Evolutionary conservation across 352 stramenopile genomes (phyloP).

Genomic region (Halophytophthora batemanensis): DNA sequence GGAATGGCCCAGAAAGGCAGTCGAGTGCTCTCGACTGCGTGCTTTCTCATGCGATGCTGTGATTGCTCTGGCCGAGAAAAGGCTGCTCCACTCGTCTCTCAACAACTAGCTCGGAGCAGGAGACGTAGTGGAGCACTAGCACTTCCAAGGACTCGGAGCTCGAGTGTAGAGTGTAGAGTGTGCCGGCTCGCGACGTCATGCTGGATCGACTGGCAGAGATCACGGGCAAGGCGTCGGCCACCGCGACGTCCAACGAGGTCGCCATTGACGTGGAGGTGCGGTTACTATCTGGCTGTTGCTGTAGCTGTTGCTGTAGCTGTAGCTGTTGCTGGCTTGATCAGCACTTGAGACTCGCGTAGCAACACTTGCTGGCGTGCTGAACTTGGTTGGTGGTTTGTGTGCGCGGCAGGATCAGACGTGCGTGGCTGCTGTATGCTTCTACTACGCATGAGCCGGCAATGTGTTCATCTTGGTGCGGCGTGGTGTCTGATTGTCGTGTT

Average conservation of each 20-base stretch:
- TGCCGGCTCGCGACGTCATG: too few species aligned
- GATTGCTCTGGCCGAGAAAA: constrained; percentile 4
- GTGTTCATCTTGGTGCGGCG: background rate
- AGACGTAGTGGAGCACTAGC: background rate
- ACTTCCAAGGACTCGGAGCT: constrained; percentile 2
- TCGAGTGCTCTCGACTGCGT: too few species aligned
- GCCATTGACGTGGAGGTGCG: constrained; percentile 67
- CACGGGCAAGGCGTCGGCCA: constrained; percentile 41
- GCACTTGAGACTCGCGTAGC: too few species aligned
- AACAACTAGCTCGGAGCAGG: background rate
- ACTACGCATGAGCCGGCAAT: background rate
- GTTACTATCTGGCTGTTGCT: background rate
- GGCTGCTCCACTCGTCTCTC: background rate
- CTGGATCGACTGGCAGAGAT: constrained; percentile 73
- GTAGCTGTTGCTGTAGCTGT: background rate
- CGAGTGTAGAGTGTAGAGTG: too few species aligned
- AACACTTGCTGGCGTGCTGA: too few species aligned
- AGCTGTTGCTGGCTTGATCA: too few species aligned
- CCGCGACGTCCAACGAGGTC: constrained; percentile 40
- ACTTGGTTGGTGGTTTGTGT: too few species aligned
- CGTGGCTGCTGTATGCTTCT: too few species aligned
- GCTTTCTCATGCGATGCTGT: constrained; percentile 2
- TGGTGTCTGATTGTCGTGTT: background rate
- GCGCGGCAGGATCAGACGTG: too few species aligned
- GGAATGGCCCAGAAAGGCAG: too few species aligned